These are phyloP conservation scores for Rhodotorula sp. DNA, from an alignment of 1,284 basidiomycete genomes.

Conservation along the genomic window DNA sequence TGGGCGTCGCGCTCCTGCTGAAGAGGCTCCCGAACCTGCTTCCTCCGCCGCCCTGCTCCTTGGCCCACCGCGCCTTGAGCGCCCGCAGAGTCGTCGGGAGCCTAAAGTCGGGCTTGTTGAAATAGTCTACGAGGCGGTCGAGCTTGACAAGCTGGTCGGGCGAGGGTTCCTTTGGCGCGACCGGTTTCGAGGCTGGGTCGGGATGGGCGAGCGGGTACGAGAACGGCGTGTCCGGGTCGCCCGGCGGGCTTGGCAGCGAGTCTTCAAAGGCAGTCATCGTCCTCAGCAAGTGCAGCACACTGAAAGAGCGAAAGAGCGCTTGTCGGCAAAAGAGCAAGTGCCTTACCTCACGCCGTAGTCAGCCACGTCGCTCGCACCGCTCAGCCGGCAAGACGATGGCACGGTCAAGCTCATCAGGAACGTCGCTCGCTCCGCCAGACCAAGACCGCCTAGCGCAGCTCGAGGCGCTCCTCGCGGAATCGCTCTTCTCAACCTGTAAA, in stretches of 20 bases:
- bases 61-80: slow-evolving; percentile 32
- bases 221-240: neutral
- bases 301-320: too few relatives aligned
- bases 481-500: neutral
- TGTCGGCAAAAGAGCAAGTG: neutral
- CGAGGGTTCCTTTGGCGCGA: slow-evolving; percentile 15
- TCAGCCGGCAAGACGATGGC: neutral
- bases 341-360: too few relatives aligned
- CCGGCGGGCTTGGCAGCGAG: slow-evolving; percentile 4
- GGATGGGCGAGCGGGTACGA: slow-evolving; percentile 27
- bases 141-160: slow-evolving; percentile 31
- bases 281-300: neutral
- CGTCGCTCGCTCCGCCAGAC: neutral
- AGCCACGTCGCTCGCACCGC: neutral
- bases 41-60: slow-evolving; percentile 8
- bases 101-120: slow-evolving; percentile 35
- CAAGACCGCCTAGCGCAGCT: slow-evolving; percentile 8
- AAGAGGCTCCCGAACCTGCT: slow-evolving; percentile 22
- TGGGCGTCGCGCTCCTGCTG: slow-evolving; percentile 3
- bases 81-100: slow-evolving; percentile 31
- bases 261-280: slow-evolving; percentile 10
- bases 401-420: neutral
- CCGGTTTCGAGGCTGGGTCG: slow-evolving; percentile 14
- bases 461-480: slow-evolving; percentile 18
- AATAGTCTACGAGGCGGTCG: slow-evolving; percentile 38